phyloP scores from a whole-genome alignment of 805 yeast genomes.

The Candida argentea region DNA sequence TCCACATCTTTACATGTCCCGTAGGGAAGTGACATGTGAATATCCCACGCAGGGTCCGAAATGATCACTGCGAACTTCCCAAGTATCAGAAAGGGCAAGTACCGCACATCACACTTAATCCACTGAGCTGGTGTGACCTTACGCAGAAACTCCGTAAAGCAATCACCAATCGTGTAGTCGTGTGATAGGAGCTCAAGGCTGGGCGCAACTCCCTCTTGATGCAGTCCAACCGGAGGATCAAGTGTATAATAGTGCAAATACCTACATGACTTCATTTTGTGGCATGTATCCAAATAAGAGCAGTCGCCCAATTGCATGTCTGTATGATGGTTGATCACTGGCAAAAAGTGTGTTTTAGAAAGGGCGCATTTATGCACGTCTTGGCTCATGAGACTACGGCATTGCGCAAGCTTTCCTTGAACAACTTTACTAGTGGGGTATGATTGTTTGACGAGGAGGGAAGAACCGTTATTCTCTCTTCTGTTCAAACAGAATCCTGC shows the following conservation, averaged over 20 bases:
- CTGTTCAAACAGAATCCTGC: slow-evolving; percentile 14
- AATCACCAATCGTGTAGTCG: slow-evolving; percentile 42
- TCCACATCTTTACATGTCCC: slow-evolving; percentile 75
- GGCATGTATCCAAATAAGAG: slow-evolving; percentile 90
- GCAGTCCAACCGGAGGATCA: slow-evolving; percentile 20
- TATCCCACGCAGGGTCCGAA: slow-evolving; percentile 96
- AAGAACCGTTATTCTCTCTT: slow-evolving; percentile 6
- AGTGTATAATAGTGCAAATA: slow-evolving; percentile 67
- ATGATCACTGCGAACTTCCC: slow-evolving; percentile 78
- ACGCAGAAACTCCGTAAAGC: slow-evolving; percentile 26
- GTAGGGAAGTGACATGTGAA: slow-evolving; percentile 78
- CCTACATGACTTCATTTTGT: slow-evolving; percentile 68
- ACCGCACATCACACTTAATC: slow-evolving; percentile 77
- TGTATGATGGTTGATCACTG: slow-evolving; percentile 38
- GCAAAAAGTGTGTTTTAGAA: slow-evolving; percentile 19
- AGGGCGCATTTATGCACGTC: slow-evolving; percentile 15
- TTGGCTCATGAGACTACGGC: slow-evolving; percentile 7
- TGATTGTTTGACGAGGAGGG: slow-evolving; percentile 2
- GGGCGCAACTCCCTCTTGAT: slow-evolving; percentile 4
- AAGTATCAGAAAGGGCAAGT: slow-evolving; percentile 55
- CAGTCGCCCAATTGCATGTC: slow-evolving; percentile 78
- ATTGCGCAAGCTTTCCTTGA: slow-evolving; percentile 3
- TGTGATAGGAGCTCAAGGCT: too few species aligned
- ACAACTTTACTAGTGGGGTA: neutral
- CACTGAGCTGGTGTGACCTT: slow-evolving; percentile 56